Conservation (phyloP, 805 yeast genomes). For the Metschnikowia amazonensis region DNA sequence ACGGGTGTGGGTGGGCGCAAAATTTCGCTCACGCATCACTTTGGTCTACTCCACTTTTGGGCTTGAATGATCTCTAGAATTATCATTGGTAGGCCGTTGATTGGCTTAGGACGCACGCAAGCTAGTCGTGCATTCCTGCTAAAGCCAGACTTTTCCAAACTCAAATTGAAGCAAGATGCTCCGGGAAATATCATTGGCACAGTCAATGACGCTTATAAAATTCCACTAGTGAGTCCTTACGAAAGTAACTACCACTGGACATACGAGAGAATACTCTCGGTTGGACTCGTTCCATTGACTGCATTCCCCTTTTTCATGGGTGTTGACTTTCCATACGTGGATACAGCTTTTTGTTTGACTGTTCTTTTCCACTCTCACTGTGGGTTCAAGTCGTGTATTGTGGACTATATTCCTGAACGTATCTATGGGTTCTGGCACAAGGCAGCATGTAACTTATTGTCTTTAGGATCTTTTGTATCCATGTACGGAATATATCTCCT, state of each 20-base stretch:
- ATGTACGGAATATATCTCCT: constrained; percentile 78
- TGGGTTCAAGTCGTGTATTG: constrained; percentile 88
- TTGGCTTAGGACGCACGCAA: constrained; percentile 7
- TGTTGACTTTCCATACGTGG: constrained; percentile 62
- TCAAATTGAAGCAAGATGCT: constrained; percentile 67
- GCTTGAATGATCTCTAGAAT: constrained; percentile 11
- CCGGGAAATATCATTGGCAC: constrained; percentile 91
- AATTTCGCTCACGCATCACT: constrained; percentile 2
- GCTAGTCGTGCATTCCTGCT: constrained; percentile 18
- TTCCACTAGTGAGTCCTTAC: constrained; percentile 57
- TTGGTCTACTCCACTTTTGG: background rate
- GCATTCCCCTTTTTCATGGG: constrained; percentile 77
- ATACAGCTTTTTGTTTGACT: constrained; percentile 63
- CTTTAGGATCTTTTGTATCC: constrained; percentile 66
- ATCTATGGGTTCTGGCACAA: constrained; percentile 76
- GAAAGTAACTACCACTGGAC: constrained; percentile 95
- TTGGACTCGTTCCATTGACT: constrained; percentile 72
- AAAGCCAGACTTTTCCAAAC: constrained; percentile 45
- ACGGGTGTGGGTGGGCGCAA: constrained; percentile 4
- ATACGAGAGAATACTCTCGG: constrained; percentile 70
- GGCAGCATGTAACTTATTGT: constrained; percentile 62
- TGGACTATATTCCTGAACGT: constrained; percentile 86
- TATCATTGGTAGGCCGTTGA: constrained; percentile 9
- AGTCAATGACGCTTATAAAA: constrained; percentile 79
- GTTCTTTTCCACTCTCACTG: constrained; percentile 75